These are phyloP conservation scores for Penicillium janthinellum DNA, from an alignment of 2,329 filamentous ascomycete genomes.

Conservation along the genomic window DNA sequence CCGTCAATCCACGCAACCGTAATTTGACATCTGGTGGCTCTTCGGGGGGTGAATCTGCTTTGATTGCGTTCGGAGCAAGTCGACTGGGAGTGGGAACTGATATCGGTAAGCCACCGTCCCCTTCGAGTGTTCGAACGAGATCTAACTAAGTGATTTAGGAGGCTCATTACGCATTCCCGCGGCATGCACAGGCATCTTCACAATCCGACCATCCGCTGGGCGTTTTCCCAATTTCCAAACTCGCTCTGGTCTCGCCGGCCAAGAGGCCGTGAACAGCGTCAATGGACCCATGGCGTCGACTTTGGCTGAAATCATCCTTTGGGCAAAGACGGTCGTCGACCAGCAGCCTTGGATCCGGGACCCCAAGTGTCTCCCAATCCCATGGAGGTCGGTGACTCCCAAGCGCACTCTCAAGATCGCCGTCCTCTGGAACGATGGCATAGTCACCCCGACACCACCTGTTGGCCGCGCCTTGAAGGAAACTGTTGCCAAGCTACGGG, in stretches of 20 bases:
- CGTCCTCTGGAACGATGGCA: conserved; percentile 63
- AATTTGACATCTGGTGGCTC: conserved; percentile 39
- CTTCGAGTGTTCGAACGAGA: background rate
- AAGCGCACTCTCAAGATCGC: conserved; percentile 54
- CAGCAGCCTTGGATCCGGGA: conserved; percentile 59
- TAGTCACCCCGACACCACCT: conserved; percentile 65
- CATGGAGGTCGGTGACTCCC: conserved; percentile 48
- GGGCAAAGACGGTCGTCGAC: conserved; percentile 54
- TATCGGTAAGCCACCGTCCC: conserved; percentile 30
- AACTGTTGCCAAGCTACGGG: conserved; percentile 57
- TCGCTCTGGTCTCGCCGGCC: conserved; percentile 62
- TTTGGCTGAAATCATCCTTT: conserved; percentile 58
- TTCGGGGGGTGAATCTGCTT: conserved; percentile 40
- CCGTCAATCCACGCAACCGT: conserved; percentile 40
- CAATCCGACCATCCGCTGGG: background rate
- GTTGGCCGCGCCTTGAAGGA: conserved; percentile 58
- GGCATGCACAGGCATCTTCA: background rate
- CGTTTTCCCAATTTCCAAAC: conserved; percentile 27
- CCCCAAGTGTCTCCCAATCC: conserved; percentile 60
- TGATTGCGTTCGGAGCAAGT: conserved; percentile 36
- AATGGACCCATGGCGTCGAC: conserved; percentile 64
- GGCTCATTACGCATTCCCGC: background rate
- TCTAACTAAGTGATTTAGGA: background rate
- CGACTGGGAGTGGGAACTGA: conserved; percentile 43
- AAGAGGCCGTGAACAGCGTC: conserved; percentile 65